Evolutionary conservation across 1,139 yeast genomes (phyloP).

Genomic region (Kazachstania sp.): DNA sequence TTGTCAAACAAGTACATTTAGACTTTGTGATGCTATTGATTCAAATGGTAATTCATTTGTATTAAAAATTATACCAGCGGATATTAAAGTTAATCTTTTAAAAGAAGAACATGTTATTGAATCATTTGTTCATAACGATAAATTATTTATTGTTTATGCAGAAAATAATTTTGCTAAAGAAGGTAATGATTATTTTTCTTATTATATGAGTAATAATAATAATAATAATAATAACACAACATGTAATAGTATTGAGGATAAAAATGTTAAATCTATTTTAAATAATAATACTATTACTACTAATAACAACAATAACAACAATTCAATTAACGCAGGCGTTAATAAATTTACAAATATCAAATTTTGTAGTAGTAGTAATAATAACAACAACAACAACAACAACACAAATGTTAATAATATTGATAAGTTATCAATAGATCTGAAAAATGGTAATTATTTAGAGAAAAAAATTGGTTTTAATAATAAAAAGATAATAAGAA

Average conservation of each 20-base stretch:
- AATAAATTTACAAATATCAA: not conserved
- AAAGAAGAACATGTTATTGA: conserved; percentile 4
- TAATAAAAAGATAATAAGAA: conserved; percentile 6
- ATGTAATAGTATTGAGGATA: too few relatives aligned
- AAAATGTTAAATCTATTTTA: too few relatives aligned
- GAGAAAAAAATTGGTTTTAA: not conserved
- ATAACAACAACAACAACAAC: not conserved
- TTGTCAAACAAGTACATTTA: conserved; percentile 6
- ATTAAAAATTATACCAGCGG: conserved; percentile 3
- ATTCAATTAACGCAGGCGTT: not conserved
- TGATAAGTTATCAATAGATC: not conserved
- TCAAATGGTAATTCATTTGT: conserved; percentile 6
- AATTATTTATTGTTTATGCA: conserved; percentile 8
- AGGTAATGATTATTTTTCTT: conserved; percentile 16
- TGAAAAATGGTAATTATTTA: not conserved
- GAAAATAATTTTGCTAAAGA: conserved; percentile 10
- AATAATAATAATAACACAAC: not conserved
- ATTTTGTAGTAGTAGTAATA: not conserved
- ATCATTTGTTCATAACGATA: conserved; percentile 3
- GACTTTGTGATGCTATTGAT: conserved; percentile 9
- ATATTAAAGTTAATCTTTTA: not conserved
- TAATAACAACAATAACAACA: not conserved
- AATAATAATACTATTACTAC: not conserved
- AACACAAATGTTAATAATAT: not conserved
- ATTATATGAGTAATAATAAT: conserved; percentile 1